phyloP scores from a whole-genome alignment of 305 asterid genomes.

The Fraxinus platypoda region DNA sequence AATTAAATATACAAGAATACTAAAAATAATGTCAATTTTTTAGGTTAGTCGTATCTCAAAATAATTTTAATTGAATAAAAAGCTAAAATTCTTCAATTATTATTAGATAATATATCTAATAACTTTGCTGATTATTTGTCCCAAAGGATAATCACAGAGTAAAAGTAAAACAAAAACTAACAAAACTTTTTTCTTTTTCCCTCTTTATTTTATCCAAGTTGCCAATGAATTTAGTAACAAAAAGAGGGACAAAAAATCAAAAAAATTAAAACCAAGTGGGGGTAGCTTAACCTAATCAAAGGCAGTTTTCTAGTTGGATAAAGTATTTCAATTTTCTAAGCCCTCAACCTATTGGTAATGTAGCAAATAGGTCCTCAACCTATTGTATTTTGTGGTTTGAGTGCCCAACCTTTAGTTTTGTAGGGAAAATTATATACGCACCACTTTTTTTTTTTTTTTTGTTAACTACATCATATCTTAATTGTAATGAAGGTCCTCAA shows the following conservation, averaged over 20 bases:
- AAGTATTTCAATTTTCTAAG: neutral
- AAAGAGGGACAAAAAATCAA: constrained; percentile 16
- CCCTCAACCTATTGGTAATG: neutral
- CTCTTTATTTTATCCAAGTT: constrained; percentile 4
- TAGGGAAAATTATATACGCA: no score
- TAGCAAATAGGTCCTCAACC: neutral
- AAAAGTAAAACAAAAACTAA: constrained; percentile 12
- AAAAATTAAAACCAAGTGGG: neutral
- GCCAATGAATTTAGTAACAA: constrained; percentile 6
- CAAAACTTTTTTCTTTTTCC: neutral
- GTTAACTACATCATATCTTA: no score
- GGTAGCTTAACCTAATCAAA: neutral
- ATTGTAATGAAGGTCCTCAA: no score
- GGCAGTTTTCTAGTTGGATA: neutral
- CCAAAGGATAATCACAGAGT: neutral
- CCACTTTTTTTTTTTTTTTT: no score
- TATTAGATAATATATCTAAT: neutral
- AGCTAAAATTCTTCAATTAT: neutral
- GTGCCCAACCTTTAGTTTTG: neutral
- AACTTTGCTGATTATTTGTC: neutral
- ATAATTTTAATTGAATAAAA: no score
- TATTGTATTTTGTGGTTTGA: neutral
- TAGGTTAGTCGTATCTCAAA: neutral
- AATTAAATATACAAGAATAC: no score
- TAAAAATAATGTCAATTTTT: no score